Evolutionary conservation across 371 early-diverging fungal species (phyloP).

Genomic region (Apophysomyces elegans): DNA sequence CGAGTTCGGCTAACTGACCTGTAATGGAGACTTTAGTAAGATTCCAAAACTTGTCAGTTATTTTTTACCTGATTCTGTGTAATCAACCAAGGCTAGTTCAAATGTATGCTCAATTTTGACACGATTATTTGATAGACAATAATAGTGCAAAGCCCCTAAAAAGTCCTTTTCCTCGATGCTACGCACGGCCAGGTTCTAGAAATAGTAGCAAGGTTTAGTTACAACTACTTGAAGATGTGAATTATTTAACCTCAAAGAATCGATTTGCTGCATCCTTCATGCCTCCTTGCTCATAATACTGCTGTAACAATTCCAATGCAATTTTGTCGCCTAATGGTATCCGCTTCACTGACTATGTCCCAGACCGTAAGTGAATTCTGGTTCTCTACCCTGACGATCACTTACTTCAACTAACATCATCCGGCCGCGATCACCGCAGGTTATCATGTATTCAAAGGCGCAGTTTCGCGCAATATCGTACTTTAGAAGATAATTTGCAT

Average conservation of each 20-base stretch:
- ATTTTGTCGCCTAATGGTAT: not conserved
- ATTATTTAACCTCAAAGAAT: not conserved
- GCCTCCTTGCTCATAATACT: not conserved
- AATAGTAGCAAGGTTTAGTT: not conserved
- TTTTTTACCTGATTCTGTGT: not conserved
- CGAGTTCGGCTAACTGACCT: not conserved
- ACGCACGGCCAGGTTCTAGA: not conserved
- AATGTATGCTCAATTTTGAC: not conserved
- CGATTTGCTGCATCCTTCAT: not conserved
- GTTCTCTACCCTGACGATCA: no score
- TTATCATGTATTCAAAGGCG: slow-evolving; percentile 4
- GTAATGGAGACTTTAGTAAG: not conserved
- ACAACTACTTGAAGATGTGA: not conserved
- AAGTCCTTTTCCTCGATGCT: not conserved
- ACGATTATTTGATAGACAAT: not conserved
- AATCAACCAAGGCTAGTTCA: not conserved
- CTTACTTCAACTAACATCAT: not conserved
- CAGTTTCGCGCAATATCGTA: not conserved
- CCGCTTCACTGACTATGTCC: not conserved
- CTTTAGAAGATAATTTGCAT: not conserved
- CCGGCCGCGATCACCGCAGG: not conserved
- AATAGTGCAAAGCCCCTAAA: not conserved
- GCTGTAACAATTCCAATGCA: not conserved
- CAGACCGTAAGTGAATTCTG: not conserved
- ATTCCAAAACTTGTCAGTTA: not conserved